These are phyloP conservation scores for Nigrograna mackinnonii DNA, from an alignment of 2,329 filamentous ascomycete genomes.

Conservation along the genomic window DNA sequence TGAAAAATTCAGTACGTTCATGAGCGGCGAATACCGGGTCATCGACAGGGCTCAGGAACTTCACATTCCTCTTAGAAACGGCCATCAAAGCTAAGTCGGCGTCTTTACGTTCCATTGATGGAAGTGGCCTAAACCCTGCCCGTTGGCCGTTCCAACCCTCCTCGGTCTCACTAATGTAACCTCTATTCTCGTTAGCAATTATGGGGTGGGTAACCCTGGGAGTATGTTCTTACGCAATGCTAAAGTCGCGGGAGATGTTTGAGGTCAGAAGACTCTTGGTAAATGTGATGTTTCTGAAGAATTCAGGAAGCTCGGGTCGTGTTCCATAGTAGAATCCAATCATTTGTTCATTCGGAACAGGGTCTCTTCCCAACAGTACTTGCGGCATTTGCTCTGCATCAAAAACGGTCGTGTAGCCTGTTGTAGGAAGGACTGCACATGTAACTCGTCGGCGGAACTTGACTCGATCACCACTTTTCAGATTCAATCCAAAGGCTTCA, in stretches of 20 bases:
- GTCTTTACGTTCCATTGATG: conserved; percentile 4
- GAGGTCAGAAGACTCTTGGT: not conserved
- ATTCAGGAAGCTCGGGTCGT: not conserved
- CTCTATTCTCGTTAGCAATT: no score
- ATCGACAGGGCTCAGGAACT: conserved; percentile 6
- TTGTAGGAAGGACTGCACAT: conserved; percentile 6
- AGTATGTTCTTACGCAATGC: no score
- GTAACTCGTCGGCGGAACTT: conserved; percentile 4
- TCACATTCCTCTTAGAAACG: conserved; percentile 3
- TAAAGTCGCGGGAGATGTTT: not conserved
- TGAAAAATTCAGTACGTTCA: not conserved
- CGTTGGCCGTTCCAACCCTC: no score
- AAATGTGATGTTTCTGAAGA: not conserved
- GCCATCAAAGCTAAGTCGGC: conserved; percentile 6
- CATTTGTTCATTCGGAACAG: conserved; percentile 1
- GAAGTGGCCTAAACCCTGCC: no score
- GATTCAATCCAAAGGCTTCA: conserved; percentile 7
- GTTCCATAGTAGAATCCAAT: conserved; percentile 1
- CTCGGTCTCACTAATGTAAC: no score
- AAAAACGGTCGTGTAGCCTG: not conserved
- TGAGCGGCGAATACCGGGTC: conserved; percentile 10
- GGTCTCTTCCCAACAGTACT: not conserved
- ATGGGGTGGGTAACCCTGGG: no score
- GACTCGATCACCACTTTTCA: conserved; percentile 1
- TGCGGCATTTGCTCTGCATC: not conserved